A percentile compares a stretch with the other conserved stretches of the same genome.
Evolutionary conservation across 768 basidiomycete genomes (phyloP).

Genomic region (Calocybe gangraenosa): DNA sequence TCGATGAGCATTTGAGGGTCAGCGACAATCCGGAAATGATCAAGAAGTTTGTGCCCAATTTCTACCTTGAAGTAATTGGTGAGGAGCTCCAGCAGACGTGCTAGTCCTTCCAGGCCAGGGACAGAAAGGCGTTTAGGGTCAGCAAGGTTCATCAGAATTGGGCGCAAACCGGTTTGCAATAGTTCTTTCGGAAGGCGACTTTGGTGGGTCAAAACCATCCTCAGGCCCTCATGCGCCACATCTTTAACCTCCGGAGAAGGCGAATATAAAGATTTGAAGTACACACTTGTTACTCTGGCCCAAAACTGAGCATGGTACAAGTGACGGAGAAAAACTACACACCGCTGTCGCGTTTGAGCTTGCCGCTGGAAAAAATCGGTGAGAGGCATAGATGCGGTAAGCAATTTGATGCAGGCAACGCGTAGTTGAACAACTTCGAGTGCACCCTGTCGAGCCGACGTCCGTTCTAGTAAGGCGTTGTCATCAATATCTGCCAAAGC

Average conservation of each 20-base stretch:
- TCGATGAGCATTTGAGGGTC: constrained; percentile 81
- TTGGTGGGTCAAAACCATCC: constrained; percentile 85
- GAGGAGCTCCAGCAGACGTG: constrained; percentile 86
- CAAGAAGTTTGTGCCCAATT: constrained; percentile 94
- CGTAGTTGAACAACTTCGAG: constrained; percentile 86
- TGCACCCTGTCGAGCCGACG: constrained; percentile 70
- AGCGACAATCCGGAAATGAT: constrained; percentile 91
- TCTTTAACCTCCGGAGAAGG: constrained; percentile 88
- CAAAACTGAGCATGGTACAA: constrained; percentile 1
- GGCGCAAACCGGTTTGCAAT: constrained; percentile 90
- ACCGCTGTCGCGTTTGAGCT: constrained; percentile 83
- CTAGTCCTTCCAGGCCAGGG: constrained; percentile 88
- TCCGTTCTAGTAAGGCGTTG: constrained; percentile 68
- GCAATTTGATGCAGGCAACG: constrained; percentile 87
- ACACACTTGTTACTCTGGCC: constrained; percentile 84
- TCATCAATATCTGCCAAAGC: constrained; percentile 97
- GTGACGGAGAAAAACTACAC: constrained; percentile 8
- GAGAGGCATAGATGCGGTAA: constrained; percentile 92
- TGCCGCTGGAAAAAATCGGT: constrained; percentile 92
- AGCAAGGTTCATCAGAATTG: constrained; percentile 96
- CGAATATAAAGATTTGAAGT: constrained; percentile 98
- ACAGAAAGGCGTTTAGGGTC: constrained; percentile 94
- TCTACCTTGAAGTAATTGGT: constrained; percentile 99
- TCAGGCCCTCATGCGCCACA: constrained; percentile 90
- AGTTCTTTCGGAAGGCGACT: constrained; percentile 92